Evolutionary conservation across 202 grass and related monocot genomes (phyloP), one percentile per base, ranked within the genome.

Genomic region (Musa balbisiana): DNA sequence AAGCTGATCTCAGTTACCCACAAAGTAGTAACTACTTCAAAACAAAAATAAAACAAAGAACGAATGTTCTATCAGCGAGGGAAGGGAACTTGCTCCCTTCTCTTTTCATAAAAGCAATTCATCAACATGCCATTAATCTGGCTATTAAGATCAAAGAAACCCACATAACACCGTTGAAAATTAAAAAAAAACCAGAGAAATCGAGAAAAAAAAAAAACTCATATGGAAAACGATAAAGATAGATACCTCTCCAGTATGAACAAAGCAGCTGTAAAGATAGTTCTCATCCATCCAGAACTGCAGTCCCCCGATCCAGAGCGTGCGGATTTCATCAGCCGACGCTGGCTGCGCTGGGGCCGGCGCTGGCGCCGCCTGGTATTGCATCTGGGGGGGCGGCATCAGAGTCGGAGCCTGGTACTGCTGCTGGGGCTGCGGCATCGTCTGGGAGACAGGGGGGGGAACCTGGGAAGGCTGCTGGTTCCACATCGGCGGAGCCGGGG

Each of bases 231-330:
- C 62, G 20, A 71, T 8, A 51, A 55, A 79, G 15, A 43, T 5
- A 76, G 26, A 10, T 70, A 97, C 93, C 90, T 97, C 84, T 51
- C 76, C 84, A 65, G 92, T 79, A 25, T 75, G 15, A 0, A 63
- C 81, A 54, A 97, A 97, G 67, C 86, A 87, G 0, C 64, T 74
- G 49, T 82, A 87, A 14, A 97, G 75, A 74, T 91, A 91, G 83
- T 58, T 66, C 76, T 97, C 93, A 16, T 97, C 93, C 88, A 97
- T 93, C 93, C 93, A 97, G 71, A 89, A 86, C 81, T 91, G 90
- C 64, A 97, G 84, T 83, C 93, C 93, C 51, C 93, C 90, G 26
- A 97, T 91, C 93, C 93, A 97, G 63, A 97, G 79, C 9, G 93
- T 78, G 64, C 85, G 86, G 83, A 97, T 79, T 75, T 97, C 93